These are phyloP conservation scores for Candida gorgasii DNA, from an alignment of 805 yeast genomes.

Conservation along the genomic window DNA sequence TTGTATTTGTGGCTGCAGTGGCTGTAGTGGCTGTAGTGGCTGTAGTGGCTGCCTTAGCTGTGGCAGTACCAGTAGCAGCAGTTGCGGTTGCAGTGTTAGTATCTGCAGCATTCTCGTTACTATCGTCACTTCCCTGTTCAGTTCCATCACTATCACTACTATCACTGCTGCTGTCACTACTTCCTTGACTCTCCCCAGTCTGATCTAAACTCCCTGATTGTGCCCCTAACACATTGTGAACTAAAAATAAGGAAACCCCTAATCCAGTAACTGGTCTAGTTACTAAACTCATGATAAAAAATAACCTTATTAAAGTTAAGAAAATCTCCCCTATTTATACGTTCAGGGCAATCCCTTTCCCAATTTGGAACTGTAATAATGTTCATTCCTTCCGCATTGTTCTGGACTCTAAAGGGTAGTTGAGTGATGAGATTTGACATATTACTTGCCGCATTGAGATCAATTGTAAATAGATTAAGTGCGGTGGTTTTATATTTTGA, in stretches of 20 bases:
- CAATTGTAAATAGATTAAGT: conserved; percentile 1
- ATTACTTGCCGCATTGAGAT: conserved; percentile 5
- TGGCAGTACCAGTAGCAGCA: background rate
- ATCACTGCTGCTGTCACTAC: background rate
- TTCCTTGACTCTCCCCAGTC: background rate
- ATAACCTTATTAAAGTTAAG: background rate
- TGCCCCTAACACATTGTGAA: conserved; percentile 6
- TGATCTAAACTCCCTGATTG: conserved; percentile 17
- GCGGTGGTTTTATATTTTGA: too few species aligned
- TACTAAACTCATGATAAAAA: conserved; percentile 8
- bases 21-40: conserved; percentile 1
- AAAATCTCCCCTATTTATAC: conserved; percentile 2
- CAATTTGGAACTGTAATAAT: background rate
- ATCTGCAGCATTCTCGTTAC: conserved; percentile 7
- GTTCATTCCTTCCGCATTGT: background rate
- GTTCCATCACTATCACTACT: too few species aligned
- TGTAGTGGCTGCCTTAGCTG: background rate
- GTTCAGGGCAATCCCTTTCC: background rate
- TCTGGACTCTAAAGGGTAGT: background rate
- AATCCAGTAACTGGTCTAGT: background rate
- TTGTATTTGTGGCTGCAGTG: background rate
- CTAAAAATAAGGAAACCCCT: background rate
- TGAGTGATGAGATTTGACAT: background rate
- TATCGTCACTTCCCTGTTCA: background rate
- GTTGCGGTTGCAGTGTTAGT: conserved; percentile 1